phyloP scores from a whole-genome alignment of 1,139 yeast genomes.

The Geotrichum citri-aurantii region DNA sequence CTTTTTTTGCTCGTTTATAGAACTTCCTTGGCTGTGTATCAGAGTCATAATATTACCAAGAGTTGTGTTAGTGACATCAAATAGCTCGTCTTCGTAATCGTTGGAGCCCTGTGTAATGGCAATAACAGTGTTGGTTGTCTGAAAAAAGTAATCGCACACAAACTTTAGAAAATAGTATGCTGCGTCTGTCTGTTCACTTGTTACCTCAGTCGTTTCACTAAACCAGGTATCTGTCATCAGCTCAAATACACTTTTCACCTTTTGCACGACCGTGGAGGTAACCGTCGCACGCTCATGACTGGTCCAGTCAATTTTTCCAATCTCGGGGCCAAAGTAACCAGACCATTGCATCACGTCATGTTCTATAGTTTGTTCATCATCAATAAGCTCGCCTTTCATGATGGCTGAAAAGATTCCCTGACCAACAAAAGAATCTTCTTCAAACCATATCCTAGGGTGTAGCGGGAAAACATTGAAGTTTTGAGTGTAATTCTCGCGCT shows the following conservation, averaged over 20 bases:
- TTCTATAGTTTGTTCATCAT: not conserved
- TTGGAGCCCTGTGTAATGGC: not conserved
- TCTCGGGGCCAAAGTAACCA: constrained; percentile 15
- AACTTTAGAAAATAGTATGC: constrained; percentile 9
- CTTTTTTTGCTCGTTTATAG: not conserved
- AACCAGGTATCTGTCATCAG: not conserved
- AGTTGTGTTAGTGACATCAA: not conserved
- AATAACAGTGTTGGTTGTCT: constrained; percentile 1
- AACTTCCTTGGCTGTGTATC: not conserved
- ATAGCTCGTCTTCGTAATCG: not conserved
- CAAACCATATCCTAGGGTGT: constrained; percentile 2
- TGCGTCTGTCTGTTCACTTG: constrained; percentile 9
- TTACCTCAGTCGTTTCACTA: not conserved
- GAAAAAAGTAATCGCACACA: constrained; percentile 4
- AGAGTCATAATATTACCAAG: not conserved
- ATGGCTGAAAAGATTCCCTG: constrained; percentile 11
- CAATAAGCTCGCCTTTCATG: not conserved
- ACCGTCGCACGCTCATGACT: not conserved
- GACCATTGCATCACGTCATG: not conserved
- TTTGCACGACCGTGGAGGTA: not conserved
- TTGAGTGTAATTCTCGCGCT: constrained; percentile 1
- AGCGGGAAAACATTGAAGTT: constrained; percentile 8
- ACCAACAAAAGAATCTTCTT: constrained; percentile 13
- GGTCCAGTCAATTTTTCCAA: constrained; percentile 13
- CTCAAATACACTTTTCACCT: not conserved